Evolutionary conservation across 768 basidiomycete genomes (phyloP), one percentile per base, ranked within the genome.

Genomic region (Termitomyces heimii): DNA sequence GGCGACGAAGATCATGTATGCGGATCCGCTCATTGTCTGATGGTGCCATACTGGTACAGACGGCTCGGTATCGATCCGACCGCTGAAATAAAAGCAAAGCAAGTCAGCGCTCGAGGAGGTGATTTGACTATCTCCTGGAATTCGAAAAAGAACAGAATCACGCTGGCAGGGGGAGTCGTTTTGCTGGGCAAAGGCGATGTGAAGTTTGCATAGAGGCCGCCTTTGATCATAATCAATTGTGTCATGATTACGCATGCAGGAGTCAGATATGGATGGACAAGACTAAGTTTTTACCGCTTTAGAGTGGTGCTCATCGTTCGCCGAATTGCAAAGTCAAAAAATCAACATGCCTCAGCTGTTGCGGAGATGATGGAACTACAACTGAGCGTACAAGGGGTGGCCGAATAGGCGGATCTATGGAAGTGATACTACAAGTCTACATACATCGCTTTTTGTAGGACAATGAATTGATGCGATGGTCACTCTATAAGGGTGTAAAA

Each of bases 81-180:
- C 12, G 5, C 29, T 2, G 69, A 74, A 54, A 70, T 79, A 29
- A 61, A 63, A n/a, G 79, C 80, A 5, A 78, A 66, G 57, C 79
- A 82, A 62, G 82, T 83, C 22, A 83, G 83, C 64, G 60, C 64
- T 3, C 68, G 83, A 43, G 79, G 80, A 48, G 56, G 45, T 1
- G 68, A 75, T 24, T 54, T 83, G 47, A 73, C 67, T 34, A 61
- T 82, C 22, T 56, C 68, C 2, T 79, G 72, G 67, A 66, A 77
- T 5, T 60, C 72, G 42, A 66, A 67, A 14, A 66, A 60, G n/a
- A 64, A 63, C 2, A 60, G 62, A 0, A 60, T 80, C 14, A 70
- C 52, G 28, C 56, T 82, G 35, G 67, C 63, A 34, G 81, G 78
- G 42, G 62, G 76, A 48, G 66, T 70, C 7, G 62, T 61, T 12